Base-by-base conservation (phyloP, 2,329 filamentous ascomycete species). In the Aaosphaeria pasadenensis region DNA sequence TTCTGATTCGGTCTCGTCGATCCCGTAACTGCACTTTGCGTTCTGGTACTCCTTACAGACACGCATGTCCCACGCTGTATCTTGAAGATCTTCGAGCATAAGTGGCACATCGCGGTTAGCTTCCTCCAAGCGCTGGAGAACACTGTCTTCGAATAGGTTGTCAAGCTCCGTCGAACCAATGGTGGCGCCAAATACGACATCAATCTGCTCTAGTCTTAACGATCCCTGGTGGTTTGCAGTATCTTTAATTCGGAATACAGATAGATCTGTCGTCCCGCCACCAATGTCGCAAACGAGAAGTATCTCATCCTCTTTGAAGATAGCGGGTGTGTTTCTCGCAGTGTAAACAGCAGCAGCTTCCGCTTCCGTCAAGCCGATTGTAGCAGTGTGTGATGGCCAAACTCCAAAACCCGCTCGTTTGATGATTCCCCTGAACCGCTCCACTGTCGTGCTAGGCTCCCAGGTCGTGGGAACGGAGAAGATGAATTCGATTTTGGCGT, bases 381-480 rank as follows among this genome's bases (percentile, higher is more conserved):
- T 62, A 4, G 71, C 68, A 2, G 51, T 60, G 56, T 79, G 76
- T 30, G 62, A 55, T 0, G 52, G 49, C n/a, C 55, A 53, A 4
- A 54, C 49, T 4, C 77, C 79, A 50, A 81, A 83, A 0, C 79
- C 79, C 1, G 78, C 75, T 11, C 70, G 61, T 11, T 60, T 56
- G 3, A 81, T 74, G 30, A 79, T 73, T 1, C 57, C 56, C 48
- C 77, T 77, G 63, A 81, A 82, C 5, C 61, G 64, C 59, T 81
- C 79, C 44, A 82, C 75, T 2, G 76, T 74, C 6, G 71, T 70
- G 48, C 77, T 67, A 2, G 67, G 75, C 7, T 70, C 71, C 80
- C 80, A 83, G 0, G 80, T 82, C 1, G 80, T 83, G 0, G 80
- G 80, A 1, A 81, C 78, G 41, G 76, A 79, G 62, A 83, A 83